These are phyloP conservation scores for Gossypium gossypioides DNA, from an alignment of 441 rosid genomes.

Conservation along the genomic window DNA sequence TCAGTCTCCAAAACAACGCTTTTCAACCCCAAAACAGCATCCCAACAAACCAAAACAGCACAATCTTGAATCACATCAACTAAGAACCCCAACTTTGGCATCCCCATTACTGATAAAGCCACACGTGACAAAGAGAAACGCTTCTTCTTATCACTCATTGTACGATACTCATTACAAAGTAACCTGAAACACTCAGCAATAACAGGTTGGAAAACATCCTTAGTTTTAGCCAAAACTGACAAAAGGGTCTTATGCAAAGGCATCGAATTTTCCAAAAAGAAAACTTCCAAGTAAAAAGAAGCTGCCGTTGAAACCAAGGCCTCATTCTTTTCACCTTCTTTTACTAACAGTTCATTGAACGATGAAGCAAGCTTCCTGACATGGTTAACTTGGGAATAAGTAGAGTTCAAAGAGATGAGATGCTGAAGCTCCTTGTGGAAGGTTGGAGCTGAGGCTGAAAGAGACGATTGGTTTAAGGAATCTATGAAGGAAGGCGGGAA, in stretches of 20 bases:
- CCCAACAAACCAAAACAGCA: constrained; percentile 63
- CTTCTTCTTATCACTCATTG: constrained; percentile 29
- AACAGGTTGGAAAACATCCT: constrained; percentile 32
- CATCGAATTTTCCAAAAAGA: constrained; percentile 73
- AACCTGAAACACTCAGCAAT: constrained; percentile 46
- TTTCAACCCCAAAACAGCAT: constrained; percentile 60
- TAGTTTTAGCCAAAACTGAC: constrained; percentile 54
- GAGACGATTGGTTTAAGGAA: constrained; percentile 34
- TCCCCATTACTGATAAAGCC: constrained; percentile 72
- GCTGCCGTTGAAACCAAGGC: constrained; percentile 29
- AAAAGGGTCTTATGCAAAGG: constrained; percentile 75
- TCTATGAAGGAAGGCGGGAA: constrained; percentile 48
- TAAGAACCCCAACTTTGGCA: constrained; percentile 78
- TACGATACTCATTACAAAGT: constrained; percentile 55
- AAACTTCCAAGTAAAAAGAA: constrained; percentile 49
- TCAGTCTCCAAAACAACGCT: constrained; percentile 49
- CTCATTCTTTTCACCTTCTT: constrained; percentile 17
- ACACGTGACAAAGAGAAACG: constrained; percentile 76
- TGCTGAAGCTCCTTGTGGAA: constrained; percentile 41
- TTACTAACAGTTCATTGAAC: constrained; percentile 34
- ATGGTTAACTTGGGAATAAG: constrained; percentile 60
- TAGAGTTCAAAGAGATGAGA: constrained; percentile 60
- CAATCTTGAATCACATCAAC: constrained; percentile 63
- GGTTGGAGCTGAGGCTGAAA: constrained; percentile 27
- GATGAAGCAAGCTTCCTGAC: constrained; percentile 56